phyloP scores from a whole-genome alignment of 371 early-diverging fungal species.

The Mortierella polycephala region DNA sequence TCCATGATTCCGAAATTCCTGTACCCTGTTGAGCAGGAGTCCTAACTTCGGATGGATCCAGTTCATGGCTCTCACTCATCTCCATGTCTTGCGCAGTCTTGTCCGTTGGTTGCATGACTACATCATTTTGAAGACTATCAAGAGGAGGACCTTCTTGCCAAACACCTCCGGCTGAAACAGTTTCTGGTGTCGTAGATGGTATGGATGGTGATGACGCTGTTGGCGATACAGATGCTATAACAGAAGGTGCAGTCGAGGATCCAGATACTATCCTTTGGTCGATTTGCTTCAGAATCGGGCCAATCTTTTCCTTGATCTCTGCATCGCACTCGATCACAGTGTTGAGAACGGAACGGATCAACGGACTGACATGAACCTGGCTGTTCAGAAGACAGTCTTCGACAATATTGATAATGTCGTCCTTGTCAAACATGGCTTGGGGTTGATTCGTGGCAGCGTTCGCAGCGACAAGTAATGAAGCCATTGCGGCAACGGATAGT shows the following conservation, averaged over 20 bases:
- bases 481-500: constrained; percentile 35
- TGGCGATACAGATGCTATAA: neutral
- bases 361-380: constrained; percentile 29
- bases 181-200: neutral
- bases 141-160: constrained; percentile 14
- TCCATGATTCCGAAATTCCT: constrained; percentile 14
- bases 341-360: constrained; percentile 45
- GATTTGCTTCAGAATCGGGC: constrained; percentile 34
- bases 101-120: neutral
- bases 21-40: neutral
- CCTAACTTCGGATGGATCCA: neutral
- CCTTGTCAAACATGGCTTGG: constrained; percentile 35
- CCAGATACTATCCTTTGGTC: constrained; percentile 54
- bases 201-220: constrained; percentile 10
- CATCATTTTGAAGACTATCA: neutral
- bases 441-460: constrained; percentile 17
- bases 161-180: constrained; percentile 5
- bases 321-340: constrained; percentile 45
- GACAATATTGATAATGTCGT: constrained; percentile 41
- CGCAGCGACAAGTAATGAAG: constrained; percentile 28
- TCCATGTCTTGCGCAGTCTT: neutral
- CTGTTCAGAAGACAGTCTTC: constrained; percentile 39
- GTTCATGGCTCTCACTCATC: neutral
- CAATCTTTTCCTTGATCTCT: constrained; percentile 40
- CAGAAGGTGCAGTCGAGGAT: neutral